Percentiles rank a stretch among this genome's conserved stretches.
phyloP scores from a whole-genome alignment of 129 eudicot genomes.

The Flaveria linearis region DNA sequence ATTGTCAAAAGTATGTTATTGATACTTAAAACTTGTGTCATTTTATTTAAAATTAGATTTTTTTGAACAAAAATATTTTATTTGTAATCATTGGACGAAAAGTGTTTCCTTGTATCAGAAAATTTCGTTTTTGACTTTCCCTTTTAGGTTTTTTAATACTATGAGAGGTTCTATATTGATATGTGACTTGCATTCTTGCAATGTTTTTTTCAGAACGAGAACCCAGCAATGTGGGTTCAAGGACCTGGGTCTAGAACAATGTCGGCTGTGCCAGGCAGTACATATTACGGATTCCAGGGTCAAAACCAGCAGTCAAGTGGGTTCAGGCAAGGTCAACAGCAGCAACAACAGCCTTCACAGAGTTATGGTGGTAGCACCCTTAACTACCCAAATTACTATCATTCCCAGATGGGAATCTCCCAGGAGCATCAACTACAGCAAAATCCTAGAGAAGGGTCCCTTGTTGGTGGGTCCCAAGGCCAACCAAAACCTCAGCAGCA shows the following conservation, averaged over 20 bases:
- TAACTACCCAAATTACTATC: slow-evolving; percentile 79
- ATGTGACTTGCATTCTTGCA: not conserved
- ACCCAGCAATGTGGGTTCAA: slow-evolving; percentile 69
- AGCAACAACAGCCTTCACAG: slow-evolving; percentile 63
- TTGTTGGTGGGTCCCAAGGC: slow-evolving; percentile 64
- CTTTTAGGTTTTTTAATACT: not conserved
- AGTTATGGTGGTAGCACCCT: slow-evolving; percentile 47
- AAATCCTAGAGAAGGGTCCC: slow-evolving; percentile 72
- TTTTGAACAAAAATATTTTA: no score
- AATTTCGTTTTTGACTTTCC: not conserved
- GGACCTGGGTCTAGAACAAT: slow-evolving; percentile 79
- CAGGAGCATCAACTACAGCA: slow-evolving; percentile 74
- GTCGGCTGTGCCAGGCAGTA: slow-evolving; percentile 74
- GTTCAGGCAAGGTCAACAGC: slow-evolving; percentile 76
- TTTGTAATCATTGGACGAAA: not conserved
- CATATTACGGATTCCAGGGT: slow-evolving; percentile 81
- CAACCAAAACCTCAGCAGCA: slow-evolving; percentile 87
- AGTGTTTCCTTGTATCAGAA: not conserved
- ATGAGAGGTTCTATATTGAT: not conserved
- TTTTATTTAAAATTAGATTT: not conserved
- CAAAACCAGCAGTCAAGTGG: slow-evolving; percentile 79
- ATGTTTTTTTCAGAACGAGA: slow-evolving; percentile 42
- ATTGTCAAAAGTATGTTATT: not conserved
- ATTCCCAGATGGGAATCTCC: slow-evolving; percentile 69
- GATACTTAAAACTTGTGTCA: not conserved